A percentile compares a stretch with the other conserved stretches of the same genome.
These are phyloP conservation scores for Chenopodium berlandieri DNA, from an alignment of 148 eudicot genomes.

Conservation along the genomic window DNA sequence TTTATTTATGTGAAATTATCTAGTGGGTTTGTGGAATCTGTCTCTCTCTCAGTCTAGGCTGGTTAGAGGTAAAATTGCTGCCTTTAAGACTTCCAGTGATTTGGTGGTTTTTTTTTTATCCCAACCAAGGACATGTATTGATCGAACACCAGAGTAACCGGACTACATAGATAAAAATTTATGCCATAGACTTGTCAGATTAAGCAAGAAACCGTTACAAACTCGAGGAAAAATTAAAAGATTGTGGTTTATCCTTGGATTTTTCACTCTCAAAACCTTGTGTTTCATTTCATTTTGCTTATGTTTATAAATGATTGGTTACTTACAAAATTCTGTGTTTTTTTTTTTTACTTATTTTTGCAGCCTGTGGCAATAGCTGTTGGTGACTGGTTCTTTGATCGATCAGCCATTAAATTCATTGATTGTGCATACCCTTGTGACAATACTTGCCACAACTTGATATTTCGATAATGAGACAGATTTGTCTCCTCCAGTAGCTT, in stretches of 20 bases:
- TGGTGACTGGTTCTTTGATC: constrained; percentile 88
- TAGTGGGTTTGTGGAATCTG: background rate
- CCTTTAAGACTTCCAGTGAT: background rate
- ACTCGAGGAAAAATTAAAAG: background rate
- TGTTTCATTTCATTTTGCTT: background rate
- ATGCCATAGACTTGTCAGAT: background rate
- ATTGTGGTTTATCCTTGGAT: background rate
- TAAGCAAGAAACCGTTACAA: background rate
- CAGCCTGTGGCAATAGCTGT: constrained; percentile 62
- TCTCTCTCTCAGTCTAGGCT: background rate
- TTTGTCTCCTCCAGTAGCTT: constrained; percentile 1
- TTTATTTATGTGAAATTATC: background rate
- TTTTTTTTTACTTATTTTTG: constrained; percentile 7
- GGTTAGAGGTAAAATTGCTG: background rate
- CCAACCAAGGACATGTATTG: background rate
- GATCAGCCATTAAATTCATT: constrained; percentile 44
- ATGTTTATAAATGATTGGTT: background rate
- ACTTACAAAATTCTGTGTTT: background rate
- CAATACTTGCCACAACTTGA: constrained; percentile 80
- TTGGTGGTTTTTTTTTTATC: background rate
- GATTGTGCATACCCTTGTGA: constrained; percentile 94
- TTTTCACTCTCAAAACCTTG: too few species aligned
- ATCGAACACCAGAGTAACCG: background rate
- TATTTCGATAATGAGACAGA: constrained; percentile 41
- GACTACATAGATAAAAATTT: background rate